Base-by-base conservation (phyloP, 2,329 filamentous ascomycete species). In the Daldinia sp. region DNA sequence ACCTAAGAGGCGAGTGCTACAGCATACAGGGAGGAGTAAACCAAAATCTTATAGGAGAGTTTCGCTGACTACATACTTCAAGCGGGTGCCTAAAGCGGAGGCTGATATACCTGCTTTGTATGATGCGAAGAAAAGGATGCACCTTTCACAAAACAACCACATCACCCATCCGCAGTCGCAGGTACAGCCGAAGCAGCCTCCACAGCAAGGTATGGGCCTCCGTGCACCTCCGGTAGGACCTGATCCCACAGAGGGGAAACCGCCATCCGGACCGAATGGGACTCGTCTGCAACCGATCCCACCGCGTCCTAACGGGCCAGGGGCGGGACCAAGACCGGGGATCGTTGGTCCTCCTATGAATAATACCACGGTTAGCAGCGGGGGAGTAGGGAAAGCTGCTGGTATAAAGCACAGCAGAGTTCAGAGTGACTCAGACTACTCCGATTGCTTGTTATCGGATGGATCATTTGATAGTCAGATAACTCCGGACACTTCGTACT, bases 1-100 rank as follows among this genome's bases (percentile, higher is more conserved):
- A 27, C 21, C 13, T 3, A 45, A 13, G 39, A 45, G 39, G 39
- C 45, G 19, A 51, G 13, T 5, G 77, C 74, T 66, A 77, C 72
- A 62, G 71, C 60, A 51, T 70, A 66, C 3, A 63, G 68, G 37
- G 68, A 71, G 58, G 29, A 47, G 23, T 3, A 77, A 74, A 66
- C 77, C 71, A 64, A 73, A 57, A 48, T 71, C 68, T n/a, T 71
- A 70, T 11, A 78, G 83, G 65, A 76, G 77, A 8, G 66, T 77
- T 7, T 78, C 78, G 8, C 71, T 85, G 39, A 82, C 76, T 1
- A 79, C 77, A 9, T 84, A 82, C 69, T 84, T 81, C 68, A 80
- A 78, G 66, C 74, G 78, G 7, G 72, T 72, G 2, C 81, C 80
- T 1, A 74, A 71, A 19, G 63, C 66, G 0, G 72, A 72, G 1